Evolutionary conservation across 768 basidiomycete genomes (phyloP).

Genomic region (Rhodocollybia butyracea): DNA sequence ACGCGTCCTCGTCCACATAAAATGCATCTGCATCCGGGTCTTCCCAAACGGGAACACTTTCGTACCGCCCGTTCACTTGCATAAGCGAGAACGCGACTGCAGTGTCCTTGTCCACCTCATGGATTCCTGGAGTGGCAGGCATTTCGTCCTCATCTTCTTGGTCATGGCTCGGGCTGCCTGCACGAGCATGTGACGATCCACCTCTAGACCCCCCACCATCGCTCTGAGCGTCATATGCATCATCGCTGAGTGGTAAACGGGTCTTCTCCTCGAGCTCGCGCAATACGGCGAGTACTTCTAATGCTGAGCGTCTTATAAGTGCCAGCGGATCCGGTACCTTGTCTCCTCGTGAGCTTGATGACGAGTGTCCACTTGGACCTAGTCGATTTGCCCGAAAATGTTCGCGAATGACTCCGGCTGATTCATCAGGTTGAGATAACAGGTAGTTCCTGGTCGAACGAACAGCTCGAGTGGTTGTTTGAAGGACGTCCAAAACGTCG

Average conservation of each 20-base stretch:
- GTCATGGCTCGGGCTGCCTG: slow-evolving; percentile 37
- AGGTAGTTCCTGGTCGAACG: slow-evolving; percentile 84
- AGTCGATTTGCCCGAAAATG: slow-evolving; percentile 56
- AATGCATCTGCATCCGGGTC: slow-evolving; percentile 53
- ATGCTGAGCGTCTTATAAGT: slow-evolving; percentile 69
- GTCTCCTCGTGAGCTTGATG: slow-evolving; percentile 7
- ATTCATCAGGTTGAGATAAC: slow-evolving; percentile 77
- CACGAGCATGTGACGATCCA: slow-evolving; percentile 30
- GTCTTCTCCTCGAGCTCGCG: slow-evolving; percentile 77
- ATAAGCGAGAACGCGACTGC: slow-evolving; percentile 68
- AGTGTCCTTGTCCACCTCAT: slow-evolving; percentile 49
- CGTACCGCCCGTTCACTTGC: slow-evolving; percentile 61
- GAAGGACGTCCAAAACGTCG: slow-evolving; percentile 70
- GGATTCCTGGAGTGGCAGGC: slow-evolving; percentile 15
- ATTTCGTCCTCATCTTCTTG: slow-evolving; percentile 35
- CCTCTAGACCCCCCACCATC: slow-evolving; percentile 49
- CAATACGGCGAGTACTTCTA: slow-evolving; percentile 81
- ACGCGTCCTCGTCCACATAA: slow-evolving; percentile 37
- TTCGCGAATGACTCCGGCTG: slow-evolving; percentile 44
- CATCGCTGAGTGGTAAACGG: slow-evolving; percentile 73
- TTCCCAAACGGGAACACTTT: slow-evolving; percentile 79
- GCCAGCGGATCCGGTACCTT: slow-evolving; percentile 50
- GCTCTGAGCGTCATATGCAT: slow-evolving; percentile 79
- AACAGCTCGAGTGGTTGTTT: slow-evolving; percentile 77
- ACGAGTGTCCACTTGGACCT: slow-evolving; percentile 23